Percentiles rank a stretch among this genome's conserved stretches.
Evolutionary conservation across 2,329 filamentous ascomycete genomes (phyloP).

Genomic region (Sclerotinia trifoliorum): DNA sequence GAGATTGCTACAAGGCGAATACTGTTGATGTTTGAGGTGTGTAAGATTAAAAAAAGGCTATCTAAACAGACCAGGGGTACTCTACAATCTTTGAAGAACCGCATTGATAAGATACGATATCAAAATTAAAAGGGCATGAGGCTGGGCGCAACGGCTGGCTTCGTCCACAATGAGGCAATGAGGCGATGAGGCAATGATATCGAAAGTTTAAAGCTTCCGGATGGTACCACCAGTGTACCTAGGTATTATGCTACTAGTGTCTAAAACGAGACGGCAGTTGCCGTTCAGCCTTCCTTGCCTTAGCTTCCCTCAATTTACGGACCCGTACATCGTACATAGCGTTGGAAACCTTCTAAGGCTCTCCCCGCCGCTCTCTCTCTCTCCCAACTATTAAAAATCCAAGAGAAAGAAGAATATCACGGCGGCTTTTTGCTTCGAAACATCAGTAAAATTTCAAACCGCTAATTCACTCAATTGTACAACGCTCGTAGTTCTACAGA

Average conservation of each 20-base stretch:
- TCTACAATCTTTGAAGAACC: neutral
- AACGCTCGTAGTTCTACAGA: neutral
- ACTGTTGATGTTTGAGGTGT: neutral
- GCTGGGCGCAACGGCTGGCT: neutral
- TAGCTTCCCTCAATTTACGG: no score
- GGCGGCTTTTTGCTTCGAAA: neutral
- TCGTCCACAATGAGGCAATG: neutral
- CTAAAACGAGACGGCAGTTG: constrained; percentile 9
- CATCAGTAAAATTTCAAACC: neutral
- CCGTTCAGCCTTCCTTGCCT: constrained; percentile 1
- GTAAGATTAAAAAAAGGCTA: constrained; percentile 10
- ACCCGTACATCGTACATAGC: neutral
- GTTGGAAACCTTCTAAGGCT: neutral
- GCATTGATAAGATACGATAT: neutral
- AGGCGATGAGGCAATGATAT: neutral
- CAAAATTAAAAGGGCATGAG: neutral
- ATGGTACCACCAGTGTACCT: no score
- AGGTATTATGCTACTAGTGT: neutral
- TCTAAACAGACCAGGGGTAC: constrained; percentile 4
- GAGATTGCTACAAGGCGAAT: neutral
- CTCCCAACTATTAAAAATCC: no score
- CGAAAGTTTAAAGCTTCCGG: no score
- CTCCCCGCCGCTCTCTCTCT: neutral
- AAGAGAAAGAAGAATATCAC: neutral
- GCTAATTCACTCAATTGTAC: neutral